Percentiles rank a stretch among this genome's conserved stretches.
phyloP scores from a whole-genome alignment of 305 asterid species.

The Fraxinus baroniana region DNA sequence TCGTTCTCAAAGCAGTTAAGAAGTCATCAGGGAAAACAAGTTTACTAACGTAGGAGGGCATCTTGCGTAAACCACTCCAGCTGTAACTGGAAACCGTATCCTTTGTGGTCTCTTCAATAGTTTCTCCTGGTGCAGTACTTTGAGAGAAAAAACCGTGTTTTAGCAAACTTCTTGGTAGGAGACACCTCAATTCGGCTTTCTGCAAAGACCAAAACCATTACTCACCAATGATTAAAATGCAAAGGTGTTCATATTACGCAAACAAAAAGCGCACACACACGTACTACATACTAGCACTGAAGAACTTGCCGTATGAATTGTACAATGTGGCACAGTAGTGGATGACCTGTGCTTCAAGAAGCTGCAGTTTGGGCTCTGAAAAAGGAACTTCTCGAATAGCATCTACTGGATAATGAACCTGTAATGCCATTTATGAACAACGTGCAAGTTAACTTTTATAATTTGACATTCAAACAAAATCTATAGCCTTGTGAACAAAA shows the following conservation, averaged over 20 bases:
- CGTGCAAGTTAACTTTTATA: not conserved
- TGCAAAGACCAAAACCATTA: slow-evolving; percentile 31
- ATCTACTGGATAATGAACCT: slow-evolving; percentile 83
- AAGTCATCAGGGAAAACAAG: slow-evolving; percentile 82
- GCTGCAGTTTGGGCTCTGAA: slow-evolving; percentile 73
- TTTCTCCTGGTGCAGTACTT: slow-evolving; percentile 33
- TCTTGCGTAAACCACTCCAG: slow-evolving; percentile 77
- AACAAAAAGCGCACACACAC: not conserved
- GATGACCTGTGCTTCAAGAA: slow-evolving; percentile 85
- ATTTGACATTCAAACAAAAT: slow-evolving; percentile 1
- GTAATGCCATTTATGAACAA: slow-evolving; percentile 23
- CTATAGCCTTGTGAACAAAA: not conserved
- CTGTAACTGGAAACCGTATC: slow-evolving; percentile 44
- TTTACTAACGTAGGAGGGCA: slow-evolving; percentile 57
- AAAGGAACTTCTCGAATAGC: slow-evolving; percentile 64
- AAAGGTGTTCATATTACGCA: not conserved
- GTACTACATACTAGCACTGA: not conserved
- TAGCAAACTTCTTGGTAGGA: slow-evolving; percentile 65
- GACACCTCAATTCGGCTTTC: slow-evolving; percentile 82
- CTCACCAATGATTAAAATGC: slow-evolving; percentile 1
- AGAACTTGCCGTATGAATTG: slow-evolving; percentile 5
- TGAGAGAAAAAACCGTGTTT: slow-evolving; percentile 68
- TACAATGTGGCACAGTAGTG: not conserved
- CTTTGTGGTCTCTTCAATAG: slow-evolving; percentile 23
- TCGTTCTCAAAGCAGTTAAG: slow-evolving; percentile 75